A percentile compares a stretch with the other conserved stretches of the same genome.
These are phyloP conservation scores for Poteriospumella lacustris DNA, from an alignment of 108 stramenopile genomes.

Conservation along the genomic window DNA sequence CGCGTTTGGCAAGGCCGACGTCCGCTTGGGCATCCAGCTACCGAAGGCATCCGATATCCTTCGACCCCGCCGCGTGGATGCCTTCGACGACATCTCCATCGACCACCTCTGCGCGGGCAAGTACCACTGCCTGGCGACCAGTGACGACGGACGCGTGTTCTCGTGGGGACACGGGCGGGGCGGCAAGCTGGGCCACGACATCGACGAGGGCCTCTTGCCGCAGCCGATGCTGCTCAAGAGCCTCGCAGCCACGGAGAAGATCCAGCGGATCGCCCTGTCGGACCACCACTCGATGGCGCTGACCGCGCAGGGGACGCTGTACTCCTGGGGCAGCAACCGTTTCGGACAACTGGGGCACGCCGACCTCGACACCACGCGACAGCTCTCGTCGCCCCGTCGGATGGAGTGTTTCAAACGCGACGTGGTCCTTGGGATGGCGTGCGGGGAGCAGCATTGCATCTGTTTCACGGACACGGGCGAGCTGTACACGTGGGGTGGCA, in stretches of 20 bases:
- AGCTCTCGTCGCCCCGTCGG: neutral
- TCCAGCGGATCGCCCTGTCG: neutral
- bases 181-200: slow-evolving; percentile 8
- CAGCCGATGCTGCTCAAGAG: neutral
- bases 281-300: neutral
- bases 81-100: neutral
- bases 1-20: neutral
- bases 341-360: neutral
- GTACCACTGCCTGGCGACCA: neutral
- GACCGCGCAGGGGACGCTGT: neutral
- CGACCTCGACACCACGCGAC: neutral
- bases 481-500: slow-evolving; percentile 15
- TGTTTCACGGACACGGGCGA: slow-evolving; percentile 2
- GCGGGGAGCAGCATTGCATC: neutral
- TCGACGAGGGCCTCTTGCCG: neutral
- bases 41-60: neutral
- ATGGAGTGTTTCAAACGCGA: neutral
- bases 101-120: neutral
- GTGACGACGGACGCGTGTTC: neutral
- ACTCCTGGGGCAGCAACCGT: neutral
- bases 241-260: neutral
- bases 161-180: slow-evolving; percentile 4
- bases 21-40: neutral
- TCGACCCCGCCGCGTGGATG: neutral
- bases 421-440: neutral